Evolutionary conservation across 2,329 filamentous ascomycete genomes (phyloP), one percentile per base, ranked within the genome.

Genomic region (Neonectria sp.): DNA sequence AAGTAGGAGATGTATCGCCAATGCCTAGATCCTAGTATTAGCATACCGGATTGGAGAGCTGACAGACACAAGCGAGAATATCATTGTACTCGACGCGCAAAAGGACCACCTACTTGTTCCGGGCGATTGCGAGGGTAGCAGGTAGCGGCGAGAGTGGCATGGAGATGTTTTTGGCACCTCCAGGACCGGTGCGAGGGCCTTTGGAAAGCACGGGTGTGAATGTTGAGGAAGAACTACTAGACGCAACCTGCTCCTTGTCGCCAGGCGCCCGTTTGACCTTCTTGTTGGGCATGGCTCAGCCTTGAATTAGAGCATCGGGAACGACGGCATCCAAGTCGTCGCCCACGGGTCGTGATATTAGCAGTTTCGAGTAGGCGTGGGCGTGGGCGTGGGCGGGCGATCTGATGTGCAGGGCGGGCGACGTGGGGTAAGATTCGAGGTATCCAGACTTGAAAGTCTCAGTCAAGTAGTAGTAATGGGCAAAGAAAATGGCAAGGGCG

Each of bases 1-100:
- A 93, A 96, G 31, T 91, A 92, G 25, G 93, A 95, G 66, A 96
- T 95, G 79, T 94, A 94, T 70, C 91, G 89, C 93, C 93, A 95
- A 82, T 95, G 93, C 79, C 93, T 95, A 56, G 9, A 60, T 62
- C 55, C 61, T 56, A 62, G 49, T 66, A 68, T 75, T 55, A 73
- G 57, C n/a, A 55, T 31, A 35, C 21, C 45, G 31, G 40, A 35
- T 43, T 49, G n/a, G 9, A 35, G n/a, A 24, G 21, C 29, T 21
- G 49, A 21, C 49, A 45, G 27, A 4, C 15, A 24, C 7, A 13
- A 35, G 15, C n/a, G n/a, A 27, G 15, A 13, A 57, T 13, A 52
- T 6, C 5, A 31, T 21, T 40, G 4, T 17, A 43, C 11, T 33
- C 33, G 40, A 25, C 31, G 40, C 13, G 24, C 35, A 62, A 37